phyloP scores from a whole-genome alignment of 139 green algal species.

The Chlorella sp. region DNA sequence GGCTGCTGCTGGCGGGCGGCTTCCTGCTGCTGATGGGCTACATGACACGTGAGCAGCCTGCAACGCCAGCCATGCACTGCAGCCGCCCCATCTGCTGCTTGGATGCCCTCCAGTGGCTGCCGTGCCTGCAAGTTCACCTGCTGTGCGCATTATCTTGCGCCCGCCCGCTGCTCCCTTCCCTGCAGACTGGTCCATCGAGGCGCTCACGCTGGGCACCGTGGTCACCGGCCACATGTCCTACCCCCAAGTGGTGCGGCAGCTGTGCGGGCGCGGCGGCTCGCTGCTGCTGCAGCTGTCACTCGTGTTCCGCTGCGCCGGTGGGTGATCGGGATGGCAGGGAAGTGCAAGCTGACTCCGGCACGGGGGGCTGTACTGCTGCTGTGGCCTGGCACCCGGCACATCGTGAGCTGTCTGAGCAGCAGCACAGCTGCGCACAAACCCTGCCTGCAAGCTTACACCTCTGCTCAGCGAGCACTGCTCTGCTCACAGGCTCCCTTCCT shows the following conservation, averaged over 20 bases:
- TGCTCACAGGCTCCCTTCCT: no score
- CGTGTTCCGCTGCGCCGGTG: conserved; percentile 35
- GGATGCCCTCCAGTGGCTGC: no score
- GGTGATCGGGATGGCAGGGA: no score
- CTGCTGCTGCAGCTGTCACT: conserved; percentile 44
- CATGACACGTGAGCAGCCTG: conserved; percentile 12
- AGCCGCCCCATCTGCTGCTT: no score
- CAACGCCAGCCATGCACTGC: neutral
- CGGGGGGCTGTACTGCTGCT: no score
- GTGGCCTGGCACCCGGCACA: no score
- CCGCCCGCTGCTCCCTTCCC: neutral
- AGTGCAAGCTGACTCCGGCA: no score
- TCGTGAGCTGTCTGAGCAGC: no score
- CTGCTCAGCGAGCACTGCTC: no score
- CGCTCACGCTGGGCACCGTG: neutral
- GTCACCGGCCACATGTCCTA: conserved; percentile 31
- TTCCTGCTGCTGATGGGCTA: conserved; percentile 30
- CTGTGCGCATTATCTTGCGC: neutral
- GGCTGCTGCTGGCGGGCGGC: neutral
- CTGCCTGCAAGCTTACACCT: no score
- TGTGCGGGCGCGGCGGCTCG: conserved; percentile 6
- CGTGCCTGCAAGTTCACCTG: no score
- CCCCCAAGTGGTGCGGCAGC: conserved; percentile 19
- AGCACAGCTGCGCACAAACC: no score
- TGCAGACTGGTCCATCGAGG: conserved; percentile 5